Evolutionary conservation across 2,329 filamentous ascomycete genomes (phyloP).

Genomic region (Bipolaris cookei): DNA sequence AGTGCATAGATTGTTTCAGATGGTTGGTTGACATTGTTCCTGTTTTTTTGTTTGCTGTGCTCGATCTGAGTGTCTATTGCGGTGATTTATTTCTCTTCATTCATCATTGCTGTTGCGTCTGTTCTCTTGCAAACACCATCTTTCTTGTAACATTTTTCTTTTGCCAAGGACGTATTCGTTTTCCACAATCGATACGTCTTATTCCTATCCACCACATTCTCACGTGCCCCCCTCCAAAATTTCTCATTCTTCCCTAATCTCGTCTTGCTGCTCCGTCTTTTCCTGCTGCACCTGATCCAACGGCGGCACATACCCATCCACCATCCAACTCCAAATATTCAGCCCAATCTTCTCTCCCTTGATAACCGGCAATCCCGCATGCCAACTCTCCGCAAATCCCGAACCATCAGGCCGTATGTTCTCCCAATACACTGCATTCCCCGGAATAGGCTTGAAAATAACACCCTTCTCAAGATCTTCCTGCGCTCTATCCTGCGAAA

Average conservation of each 20-base stretch:
- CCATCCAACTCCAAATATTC: conserved; percentile 71
- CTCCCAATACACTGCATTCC: conserved; percentile 68
- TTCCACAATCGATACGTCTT: too few relatives aligned
- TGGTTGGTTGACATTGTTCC: neutral
- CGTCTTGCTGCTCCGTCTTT: neutral
- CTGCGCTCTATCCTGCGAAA: neutral
- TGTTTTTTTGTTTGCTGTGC: neutral
- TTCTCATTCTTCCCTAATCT: neutral
- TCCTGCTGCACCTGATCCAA: conserved; percentile 3
- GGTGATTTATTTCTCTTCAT: neutral
- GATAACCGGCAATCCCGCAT: conserved; percentile 65
- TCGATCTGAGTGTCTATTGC: neutral
- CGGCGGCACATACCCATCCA: conserved; percentile 43
- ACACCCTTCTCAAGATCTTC: conserved; percentile 52
- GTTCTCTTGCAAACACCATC: neutral
- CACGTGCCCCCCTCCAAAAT: neutral
- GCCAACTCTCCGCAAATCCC: conserved; percentile 65
- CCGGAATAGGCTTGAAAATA: conserved; percentile 63
- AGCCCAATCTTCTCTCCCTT: conserved; percentile 65
- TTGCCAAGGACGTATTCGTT: neutral
- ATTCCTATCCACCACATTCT: neutral
- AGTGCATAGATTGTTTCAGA: conserved; percentile 11
- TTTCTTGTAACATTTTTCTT: too few relatives aligned
- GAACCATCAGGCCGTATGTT: conserved; percentile 63
- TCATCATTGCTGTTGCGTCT: neutral